Evolutionary conservation across 202 grass and related monocot genomes (phyloP).

Genomic region (Panicum virgatum): DNA sequence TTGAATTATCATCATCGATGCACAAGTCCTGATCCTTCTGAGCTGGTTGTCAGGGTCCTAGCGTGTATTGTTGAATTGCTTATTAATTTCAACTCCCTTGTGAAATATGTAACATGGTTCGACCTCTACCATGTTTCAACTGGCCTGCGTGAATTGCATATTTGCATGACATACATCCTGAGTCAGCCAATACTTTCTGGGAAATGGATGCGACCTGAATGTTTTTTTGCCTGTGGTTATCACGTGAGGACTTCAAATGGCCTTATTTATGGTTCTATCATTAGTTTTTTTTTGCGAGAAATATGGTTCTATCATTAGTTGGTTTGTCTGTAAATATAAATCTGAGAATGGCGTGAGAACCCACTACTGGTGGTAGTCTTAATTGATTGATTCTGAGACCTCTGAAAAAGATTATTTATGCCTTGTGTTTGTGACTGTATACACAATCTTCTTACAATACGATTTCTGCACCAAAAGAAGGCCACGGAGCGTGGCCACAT

Average conservation of each 20-base stretch:
- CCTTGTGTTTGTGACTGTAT: too few species aligned
- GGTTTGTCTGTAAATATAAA: neutral
- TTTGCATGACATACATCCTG: neutral
- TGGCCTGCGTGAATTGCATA: neutral
- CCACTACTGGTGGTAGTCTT: neutral
- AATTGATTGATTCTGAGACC: neutral
- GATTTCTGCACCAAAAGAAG: too few species aligned
- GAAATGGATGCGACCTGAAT: neutral
- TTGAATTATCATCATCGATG: neutral
- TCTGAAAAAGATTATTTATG: too few species aligned
- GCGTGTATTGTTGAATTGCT: neutral
- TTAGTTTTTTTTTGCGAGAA: too few species aligned
- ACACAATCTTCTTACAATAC: neutral
- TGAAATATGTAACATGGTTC: neutral
- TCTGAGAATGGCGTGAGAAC: neutral
- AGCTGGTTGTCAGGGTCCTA: neutral
- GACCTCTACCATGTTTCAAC: neutral
- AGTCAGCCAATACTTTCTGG: neutral
- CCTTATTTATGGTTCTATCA: too few species aligned
- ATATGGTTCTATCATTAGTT: neutral
- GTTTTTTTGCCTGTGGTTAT: neutral
- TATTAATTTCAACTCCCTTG: neutral
- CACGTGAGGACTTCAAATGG: neutral
- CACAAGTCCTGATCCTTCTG: neutral
- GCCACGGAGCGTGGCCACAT: too few species aligned